A percentile compares a stretch with the other conserved stretches of the same genome.
Conservation (phyloP, 495 filamentous ascomycete genomes). For the Penicillium steckii region DNA sequence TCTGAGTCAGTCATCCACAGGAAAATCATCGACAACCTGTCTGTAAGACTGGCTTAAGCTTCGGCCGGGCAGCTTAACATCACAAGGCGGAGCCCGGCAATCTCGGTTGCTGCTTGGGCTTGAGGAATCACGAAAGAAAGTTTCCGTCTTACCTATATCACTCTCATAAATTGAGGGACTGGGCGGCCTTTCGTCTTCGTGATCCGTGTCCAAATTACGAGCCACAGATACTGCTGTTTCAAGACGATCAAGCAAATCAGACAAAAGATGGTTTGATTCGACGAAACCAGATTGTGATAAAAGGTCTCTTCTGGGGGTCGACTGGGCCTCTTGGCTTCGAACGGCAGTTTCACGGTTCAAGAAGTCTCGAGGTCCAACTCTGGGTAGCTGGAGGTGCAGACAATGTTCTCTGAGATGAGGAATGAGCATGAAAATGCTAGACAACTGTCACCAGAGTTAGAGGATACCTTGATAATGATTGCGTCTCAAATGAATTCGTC, state of each 20-base stretch:
- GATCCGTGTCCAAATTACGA: background rate
- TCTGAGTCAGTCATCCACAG: background rate
- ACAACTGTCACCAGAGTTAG: background rate
- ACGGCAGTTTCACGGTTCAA: background rate
- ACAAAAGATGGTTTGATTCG: constrained; percentile 3
- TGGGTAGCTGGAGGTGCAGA: constrained; percentile 4
- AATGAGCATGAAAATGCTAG: background rate
- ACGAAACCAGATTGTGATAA: background rate
- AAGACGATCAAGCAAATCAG: constrained; percentile 6
- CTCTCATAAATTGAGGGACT: background rate
- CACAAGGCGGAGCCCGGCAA: background rate
- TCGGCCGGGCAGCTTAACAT: background rate
- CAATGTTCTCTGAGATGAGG: background rate
- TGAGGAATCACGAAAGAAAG: background rate
- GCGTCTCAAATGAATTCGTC: background rate
- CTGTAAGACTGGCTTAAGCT: constrained; percentile 5
- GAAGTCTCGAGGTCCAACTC: constrained; percentile 1
- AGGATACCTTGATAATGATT: background rate
- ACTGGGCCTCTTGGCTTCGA: background rate
- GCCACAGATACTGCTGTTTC: background rate
- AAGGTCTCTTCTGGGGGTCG: background rate
- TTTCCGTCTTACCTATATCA: background rate
- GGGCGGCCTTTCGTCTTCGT: background rate
- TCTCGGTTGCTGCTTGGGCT: background rate
- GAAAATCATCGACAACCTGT: constrained; percentile 1